Evolutionary conservation across 768 basidiomycete genomes (phyloP).

Genomic region (Gymnopilus junonius): DNA sequence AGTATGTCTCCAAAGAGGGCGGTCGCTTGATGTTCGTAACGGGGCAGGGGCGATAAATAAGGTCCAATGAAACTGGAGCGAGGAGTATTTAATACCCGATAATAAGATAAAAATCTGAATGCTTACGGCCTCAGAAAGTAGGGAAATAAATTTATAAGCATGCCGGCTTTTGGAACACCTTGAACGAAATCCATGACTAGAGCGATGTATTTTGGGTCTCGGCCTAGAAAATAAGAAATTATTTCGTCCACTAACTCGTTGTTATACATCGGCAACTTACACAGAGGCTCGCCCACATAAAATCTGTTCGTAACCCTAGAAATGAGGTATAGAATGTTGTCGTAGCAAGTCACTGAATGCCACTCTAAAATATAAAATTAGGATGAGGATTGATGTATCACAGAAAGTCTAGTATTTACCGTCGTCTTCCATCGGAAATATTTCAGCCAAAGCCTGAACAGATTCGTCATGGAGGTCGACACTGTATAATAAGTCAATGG

Average conservation of each 20-base stretch:
- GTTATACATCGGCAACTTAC: background rate
- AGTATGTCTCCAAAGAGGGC: background rate
- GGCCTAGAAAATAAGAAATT: background rate
- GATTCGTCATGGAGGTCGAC: conserved; percentile 1
- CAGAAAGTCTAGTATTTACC: background rate
- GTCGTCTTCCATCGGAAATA: background rate
- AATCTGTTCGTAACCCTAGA: background rate
- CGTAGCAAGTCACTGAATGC: background rate
- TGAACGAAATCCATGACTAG: conserved; percentile 1
- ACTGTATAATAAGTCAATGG: background rate
- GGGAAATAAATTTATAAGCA: background rate
- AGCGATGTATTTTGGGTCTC: background rate
- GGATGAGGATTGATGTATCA: background rate
- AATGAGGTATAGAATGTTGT: background rate
- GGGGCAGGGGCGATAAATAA: background rate
- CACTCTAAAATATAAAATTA: background rate
- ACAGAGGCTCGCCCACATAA: background rate
- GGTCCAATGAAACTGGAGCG: background rate
- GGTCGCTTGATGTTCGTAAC: background rate
- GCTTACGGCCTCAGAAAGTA: background rate
- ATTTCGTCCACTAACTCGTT: background rate
- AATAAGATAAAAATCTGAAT: background rate
- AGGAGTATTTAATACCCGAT: no score
- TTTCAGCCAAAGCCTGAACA: background rate
- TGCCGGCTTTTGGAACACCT: conserved; percentile 1